These are phyloP conservation scores for Pythium guiyangense DNA, from an alignment of 352 stramenopile species.

Conservation along the genomic window DNA sequence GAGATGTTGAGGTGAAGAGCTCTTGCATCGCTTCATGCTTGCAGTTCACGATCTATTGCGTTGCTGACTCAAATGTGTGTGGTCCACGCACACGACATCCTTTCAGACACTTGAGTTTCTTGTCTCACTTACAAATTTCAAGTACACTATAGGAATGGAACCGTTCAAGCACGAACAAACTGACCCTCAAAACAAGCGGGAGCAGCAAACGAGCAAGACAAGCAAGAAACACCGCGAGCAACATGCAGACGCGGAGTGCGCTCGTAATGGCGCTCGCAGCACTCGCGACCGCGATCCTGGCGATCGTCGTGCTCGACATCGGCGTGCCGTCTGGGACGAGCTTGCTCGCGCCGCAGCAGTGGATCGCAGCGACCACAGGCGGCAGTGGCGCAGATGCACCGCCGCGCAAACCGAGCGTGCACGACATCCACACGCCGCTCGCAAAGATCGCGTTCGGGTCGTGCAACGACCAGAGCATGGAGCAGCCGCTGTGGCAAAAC, in stretches of 20 bases:
- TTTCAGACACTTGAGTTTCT: too few species aligned
- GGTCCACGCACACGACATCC: too few species aligned
- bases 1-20: too few species aligned
- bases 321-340: not conserved
- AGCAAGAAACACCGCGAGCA: too few species aligned
- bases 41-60: too few species aligned
- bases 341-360: not conserved
- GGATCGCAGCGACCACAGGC: not conserved
- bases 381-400: not conserved
- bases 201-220: too few species aligned
- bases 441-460: conserved; percentile 72
- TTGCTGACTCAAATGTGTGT: too few species aligned
- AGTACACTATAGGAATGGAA: too few species aligned
- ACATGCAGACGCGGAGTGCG: conserved; percentile 9
- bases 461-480: conserved; percentile 85
- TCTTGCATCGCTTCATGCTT: too few species aligned
- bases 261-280: conserved; percentile 6
- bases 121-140: too few species aligned
- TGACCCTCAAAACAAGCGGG: too few species aligned
- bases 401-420: conserved; percentile 18
- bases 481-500: conserved; percentile 67
- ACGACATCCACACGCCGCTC: conserved; percentile 47
- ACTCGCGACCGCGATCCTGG: conserved; percentile 3
- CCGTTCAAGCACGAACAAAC: too few species aligned
- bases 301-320: conserved; percentile 9